These are phyloP conservation scores for Trichophyton simii DNA, from an alignment of 2,329 filamentous ascomycete genomes.

Conservation along the genomic window DNA sequence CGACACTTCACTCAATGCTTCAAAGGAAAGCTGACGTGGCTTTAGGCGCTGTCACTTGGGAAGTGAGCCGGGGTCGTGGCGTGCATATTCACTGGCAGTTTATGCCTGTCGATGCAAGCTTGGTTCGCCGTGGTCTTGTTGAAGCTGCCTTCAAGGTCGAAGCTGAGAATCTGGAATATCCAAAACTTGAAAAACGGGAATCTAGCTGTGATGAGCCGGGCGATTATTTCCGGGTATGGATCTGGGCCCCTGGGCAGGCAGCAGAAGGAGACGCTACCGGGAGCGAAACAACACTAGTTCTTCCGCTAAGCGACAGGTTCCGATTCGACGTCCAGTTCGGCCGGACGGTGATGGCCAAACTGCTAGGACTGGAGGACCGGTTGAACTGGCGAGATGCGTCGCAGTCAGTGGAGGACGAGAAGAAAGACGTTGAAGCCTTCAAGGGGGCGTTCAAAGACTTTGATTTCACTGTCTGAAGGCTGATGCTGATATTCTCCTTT, in stretches of 20 bases:
- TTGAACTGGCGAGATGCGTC: slow-evolving; percentile 73
- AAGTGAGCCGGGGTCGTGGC: slow-evolving; percentile 69
- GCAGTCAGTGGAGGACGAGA: slow-evolving; percentile 68
- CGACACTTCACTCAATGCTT: slow-evolving; percentile 68
- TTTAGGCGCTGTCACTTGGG: slow-evolving; percentile 80
- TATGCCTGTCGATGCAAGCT: slow-evolving; percentile 57
- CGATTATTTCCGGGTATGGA: slow-evolving; percentile 70
- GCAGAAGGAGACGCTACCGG: slow-evolving; percentile 5
- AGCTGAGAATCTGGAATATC: slow-evolving; percentile 60
- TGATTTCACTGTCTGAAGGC: slow-evolving; percentile 57
- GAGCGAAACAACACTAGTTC: slow-evolving; percentile 54
- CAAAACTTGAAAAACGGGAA: slow-evolving; percentile 36
- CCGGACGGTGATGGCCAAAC: slow-evolving; percentile 72
- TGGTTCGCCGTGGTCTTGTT: slow-evolving; percentile 60
- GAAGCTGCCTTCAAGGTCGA: slow-evolving; percentile 83
- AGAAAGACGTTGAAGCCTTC: slow-evolving; percentile 62
- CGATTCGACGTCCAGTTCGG: slow-evolving; percentile 88
- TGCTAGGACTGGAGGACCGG: slow-evolving; percentile 68
- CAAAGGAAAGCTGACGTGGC: slow-evolving; percentile 29
- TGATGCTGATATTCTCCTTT: not conserved
- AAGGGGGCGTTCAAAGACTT: slow-evolving; percentile 70
- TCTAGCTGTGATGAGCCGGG: slow-evolving; percentile 33
- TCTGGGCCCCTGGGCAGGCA: slow-evolving; percentile 45
- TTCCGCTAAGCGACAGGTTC: slow-evolving; percentile 58
- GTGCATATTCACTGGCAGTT: slow-evolving; percentile 94